Conservation (phyloP, 345 rosid species). For the Aegle marmelos region DNA sequence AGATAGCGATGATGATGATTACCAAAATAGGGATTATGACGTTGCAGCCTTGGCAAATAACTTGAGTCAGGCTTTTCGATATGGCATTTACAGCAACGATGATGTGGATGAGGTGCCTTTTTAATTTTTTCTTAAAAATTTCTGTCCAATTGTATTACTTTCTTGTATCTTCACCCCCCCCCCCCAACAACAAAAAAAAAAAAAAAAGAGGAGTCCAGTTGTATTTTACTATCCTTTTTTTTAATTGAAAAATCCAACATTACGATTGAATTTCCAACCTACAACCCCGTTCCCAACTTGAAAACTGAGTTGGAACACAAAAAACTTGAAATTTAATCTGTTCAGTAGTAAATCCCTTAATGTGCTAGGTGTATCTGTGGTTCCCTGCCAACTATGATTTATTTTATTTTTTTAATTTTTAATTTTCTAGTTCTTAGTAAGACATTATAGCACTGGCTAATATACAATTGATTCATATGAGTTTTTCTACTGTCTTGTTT, state of each 20-base stretch:
- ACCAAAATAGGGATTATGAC: constrained; percentile 93
- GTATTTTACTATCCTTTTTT: neutral
- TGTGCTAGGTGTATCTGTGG: neutral
- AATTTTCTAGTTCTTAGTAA: neutral
- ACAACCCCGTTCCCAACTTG: neutral
- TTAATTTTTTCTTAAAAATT: neutral
- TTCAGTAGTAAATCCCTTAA: neutral
- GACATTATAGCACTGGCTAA: neutral
- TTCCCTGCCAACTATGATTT: neutral
- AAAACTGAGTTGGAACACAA: neutral
- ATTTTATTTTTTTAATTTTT: neutral
- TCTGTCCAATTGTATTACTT: too few species aligned
- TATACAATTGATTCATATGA: neutral
- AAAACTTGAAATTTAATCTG: neutral
- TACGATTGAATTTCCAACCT: neutral
- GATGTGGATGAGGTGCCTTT: constrained; percentile 71
- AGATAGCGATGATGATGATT: constrained; percentile 94
- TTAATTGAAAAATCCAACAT: neutral
- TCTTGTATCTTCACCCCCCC: too few species aligned
- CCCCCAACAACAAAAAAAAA: neutral
- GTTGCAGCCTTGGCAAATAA: constrained; percentile 92
- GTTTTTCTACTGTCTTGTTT: neutral
- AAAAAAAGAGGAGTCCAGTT: neutral
- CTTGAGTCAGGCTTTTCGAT: constrained; percentile 87
- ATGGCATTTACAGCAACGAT: constrained; percentile 79